A percentile compares a stretch with the other conserved stretches of the same genome.
These are phyloP conservation scores for Suhomyces terraborum DNA, from an alignment of 1,139 yeast genomes.

Conservation along the genomic window DNA sequence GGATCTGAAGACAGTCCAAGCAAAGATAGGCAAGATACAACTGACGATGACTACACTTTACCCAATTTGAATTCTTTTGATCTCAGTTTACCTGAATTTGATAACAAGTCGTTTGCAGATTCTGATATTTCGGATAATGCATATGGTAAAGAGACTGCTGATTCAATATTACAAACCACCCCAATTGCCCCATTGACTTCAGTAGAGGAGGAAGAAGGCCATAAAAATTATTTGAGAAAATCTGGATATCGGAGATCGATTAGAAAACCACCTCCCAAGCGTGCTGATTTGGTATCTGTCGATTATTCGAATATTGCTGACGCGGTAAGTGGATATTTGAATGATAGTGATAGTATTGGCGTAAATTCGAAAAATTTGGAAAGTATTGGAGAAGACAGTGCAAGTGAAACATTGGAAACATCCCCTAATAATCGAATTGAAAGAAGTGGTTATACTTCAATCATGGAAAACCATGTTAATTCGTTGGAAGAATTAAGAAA, in stretches of 20 bases:
- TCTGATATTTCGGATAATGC: background rate
- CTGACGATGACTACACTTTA: constrained; percentile 13
- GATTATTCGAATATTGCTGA: constrained; percentile 33
- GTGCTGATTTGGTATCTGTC: constrained; percentile 27
- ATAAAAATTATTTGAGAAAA: constrained; percentile 32
- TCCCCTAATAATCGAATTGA: background rate
- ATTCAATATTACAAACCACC: constrained; percentile 23
- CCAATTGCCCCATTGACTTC: constrained; percentile 35
- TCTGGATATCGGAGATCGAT: constrained; percentile 38
- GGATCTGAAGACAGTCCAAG: constrained; percentile 13
- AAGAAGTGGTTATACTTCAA: background rate
- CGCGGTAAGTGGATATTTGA: constrained; percentile 28
- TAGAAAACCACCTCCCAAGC: constrained; percentile 35
- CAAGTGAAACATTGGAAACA: constrained; percentile 2
- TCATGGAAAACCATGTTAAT: constrained; percentile 27
- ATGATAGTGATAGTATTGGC: constrained; percentile 16
- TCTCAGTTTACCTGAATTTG: constrained; percentile 34
- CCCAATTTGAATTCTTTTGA: constrained; percentile 29
- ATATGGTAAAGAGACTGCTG: constrained; percentile 15
- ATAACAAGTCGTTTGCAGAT: constrained; percentile 19
- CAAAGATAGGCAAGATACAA: constrained; percentile 7
- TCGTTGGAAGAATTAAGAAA: constrained; percentile 19
- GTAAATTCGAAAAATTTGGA: constrained; percentile 8
- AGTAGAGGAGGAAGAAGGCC: constrained; percentile 28
- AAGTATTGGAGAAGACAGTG: constrained; percentile 10